Conservation (phyloP, 176 grass and related monocot species). For the Oryza glaberrima region DNA sequence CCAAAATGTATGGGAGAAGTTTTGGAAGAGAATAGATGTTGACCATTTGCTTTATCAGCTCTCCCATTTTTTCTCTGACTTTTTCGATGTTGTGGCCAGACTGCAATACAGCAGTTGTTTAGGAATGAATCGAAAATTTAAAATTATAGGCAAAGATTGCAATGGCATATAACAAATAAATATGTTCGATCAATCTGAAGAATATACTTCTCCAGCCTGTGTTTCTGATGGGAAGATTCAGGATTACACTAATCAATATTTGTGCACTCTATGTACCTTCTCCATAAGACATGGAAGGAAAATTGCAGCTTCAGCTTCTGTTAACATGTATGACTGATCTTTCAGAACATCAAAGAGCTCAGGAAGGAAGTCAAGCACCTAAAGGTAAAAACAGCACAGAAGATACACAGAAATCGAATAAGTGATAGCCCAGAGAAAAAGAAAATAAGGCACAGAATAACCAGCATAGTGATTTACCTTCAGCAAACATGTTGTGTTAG, state of each 20-base stretch:
- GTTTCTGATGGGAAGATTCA: constrained; percentile 1
- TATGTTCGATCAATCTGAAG: neutral
- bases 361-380: constrained; percentile 98
- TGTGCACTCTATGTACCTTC: constrained; percentile 56
- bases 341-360: constrained; percentile 93
- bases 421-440: neutral
- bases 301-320: constrained; percentile 93
- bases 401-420: neutral
- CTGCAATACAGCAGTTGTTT: constrained; percentile 46
- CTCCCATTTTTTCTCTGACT: constrained; percentile 91
- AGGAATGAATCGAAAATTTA: neutral
- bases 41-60: constrained; percentile 92
- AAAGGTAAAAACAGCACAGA: constrained; percentile 20
- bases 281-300: constrained; percentile 93
- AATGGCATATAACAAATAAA: constrained; percentile 13
- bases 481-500: constrained; percentile 95
- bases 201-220: neutral
- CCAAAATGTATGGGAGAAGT: constrained; percentile 87
- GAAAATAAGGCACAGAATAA: neutral
- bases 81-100: constrained; percentile 99
- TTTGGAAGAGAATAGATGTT: constrained; percentile 85
- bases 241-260: neutral
- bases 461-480: constrained; percentile 61
- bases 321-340: constrained; percentile 84
- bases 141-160: neutral